Evolutionary conservation across 2,329 filamentous ascomycete genomes (phyloP).

Genomic region (Macrophomina phaseolina): DNA sequence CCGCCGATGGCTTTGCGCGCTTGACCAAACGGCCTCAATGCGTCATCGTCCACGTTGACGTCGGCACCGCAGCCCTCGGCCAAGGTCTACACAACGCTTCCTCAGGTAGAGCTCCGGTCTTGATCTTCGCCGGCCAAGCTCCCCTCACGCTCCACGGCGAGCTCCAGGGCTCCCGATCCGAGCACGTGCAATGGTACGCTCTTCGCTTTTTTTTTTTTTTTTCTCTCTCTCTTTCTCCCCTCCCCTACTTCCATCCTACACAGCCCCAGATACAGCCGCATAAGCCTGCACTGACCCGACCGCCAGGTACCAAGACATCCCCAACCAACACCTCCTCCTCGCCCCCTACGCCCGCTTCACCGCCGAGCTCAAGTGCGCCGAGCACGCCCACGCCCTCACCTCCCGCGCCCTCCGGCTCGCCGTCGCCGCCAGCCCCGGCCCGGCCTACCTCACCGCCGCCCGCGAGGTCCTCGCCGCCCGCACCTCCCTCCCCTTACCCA

Average conservation of each 20-base stretch:
- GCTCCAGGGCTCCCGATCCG: conserved; percentile 42
- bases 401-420: conserved; percentile 38
- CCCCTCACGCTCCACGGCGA: conserved; percentile 54
- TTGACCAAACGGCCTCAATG: conserved; percentile 74
- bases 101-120: conserved; percentile 34
- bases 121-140: conserved; percentile 53
- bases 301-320: conserved; percentile 68
- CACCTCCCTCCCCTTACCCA: conserved; percentile 13
- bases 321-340: conserved; percentile 80
- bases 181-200: conserved; percentile 50
- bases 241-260: background rate
- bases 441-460: conserved; percentile 32
- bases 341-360: conserved; percentile 84
- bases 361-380: conserved; percentile 71
- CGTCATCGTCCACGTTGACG: conserved; percentile 81
- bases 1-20: conserved; percentile 37
- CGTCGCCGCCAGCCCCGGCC: conserved; percentile 34
- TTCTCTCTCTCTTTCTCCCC: too few species aligned
- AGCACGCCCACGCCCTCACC: conserved; percentile 55
- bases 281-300: background rate
- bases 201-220: too few species aligned
- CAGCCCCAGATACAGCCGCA: background rate
- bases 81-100: conserved; percentile 72
- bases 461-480: conserved; percentile 31
- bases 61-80: conserved; percentile 75